Percentiles rank a stretch among this genome's conserved stretches.
phyloP scores from a whole-genome alignment of 768 basidiomycete genomes.

The Termitomyces sp. region DNA sequence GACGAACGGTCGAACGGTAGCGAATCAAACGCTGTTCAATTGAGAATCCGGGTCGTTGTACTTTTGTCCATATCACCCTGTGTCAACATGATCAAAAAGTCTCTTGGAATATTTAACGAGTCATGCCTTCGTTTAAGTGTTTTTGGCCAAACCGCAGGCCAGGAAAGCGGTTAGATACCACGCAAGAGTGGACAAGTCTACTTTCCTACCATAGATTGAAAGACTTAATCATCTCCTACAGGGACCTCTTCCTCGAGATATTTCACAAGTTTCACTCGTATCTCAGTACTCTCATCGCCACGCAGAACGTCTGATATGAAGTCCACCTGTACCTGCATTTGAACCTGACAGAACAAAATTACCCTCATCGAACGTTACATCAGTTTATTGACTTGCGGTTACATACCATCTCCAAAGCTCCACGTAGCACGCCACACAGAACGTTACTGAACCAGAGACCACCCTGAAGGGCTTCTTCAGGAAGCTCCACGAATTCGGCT shows the following conservation, averaged over 20 bases:
- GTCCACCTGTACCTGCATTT: conserved; percentile 89
- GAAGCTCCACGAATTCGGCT: conserved; percentile 95
- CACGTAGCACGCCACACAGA: conserved; percentile 89
- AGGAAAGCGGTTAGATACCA: not conserved
- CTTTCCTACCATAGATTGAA: not conserved
- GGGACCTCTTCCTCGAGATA: conserved; percentile 97
- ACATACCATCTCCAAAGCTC: conserved; percentile 93
- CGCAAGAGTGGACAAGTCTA: not conserved
- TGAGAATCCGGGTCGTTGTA: not conserved
- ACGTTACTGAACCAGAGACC: conserved; percentile 98
- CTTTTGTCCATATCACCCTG: conserved; percentile 1
- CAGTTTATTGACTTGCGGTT: not conserved
- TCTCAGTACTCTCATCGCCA: conserved; percentile 93
- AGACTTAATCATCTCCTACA: conserved; percentile 76
- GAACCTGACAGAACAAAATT: conserved; percentile 56
- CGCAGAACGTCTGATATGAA: conserved; percentile 89
- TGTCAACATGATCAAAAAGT: conserved; percentile 3
- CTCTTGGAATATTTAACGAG: not conserved
- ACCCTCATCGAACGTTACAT: not conserved
- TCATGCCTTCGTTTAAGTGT: not conserved
- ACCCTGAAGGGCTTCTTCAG: conserved; percentile 88
- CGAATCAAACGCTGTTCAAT: not conserved
- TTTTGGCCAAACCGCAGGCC: not conserved
- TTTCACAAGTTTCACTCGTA: conserved; percentile 85
- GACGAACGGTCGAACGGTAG: not conserved